These are phyloP conservation scores for Tylopilus sp. DNA, from an alignment of 768 basidiomycete genomes.

Conservation along the genomic window DNA sequence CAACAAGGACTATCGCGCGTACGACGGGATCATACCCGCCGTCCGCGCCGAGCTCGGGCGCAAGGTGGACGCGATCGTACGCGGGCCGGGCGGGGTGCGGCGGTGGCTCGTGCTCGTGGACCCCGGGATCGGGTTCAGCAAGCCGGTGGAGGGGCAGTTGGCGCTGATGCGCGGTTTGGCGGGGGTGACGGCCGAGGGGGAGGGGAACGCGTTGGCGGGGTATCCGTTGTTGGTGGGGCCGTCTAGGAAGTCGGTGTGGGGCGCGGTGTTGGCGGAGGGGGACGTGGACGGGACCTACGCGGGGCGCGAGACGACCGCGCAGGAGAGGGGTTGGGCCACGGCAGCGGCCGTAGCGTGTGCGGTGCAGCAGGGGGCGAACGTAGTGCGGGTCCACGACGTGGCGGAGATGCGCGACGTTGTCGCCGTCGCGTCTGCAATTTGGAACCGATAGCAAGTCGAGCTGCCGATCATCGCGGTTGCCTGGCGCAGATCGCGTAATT, in stretches of 20 bases:
- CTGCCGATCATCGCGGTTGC: neutral
- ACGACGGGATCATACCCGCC: slow-evolving; percentile 57
- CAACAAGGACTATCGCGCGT: slow-evolving; percentile 61
- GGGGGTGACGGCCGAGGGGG: slow-evolving; percentile 41
- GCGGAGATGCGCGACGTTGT: slow-evolving; percentile 72
- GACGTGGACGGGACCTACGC: slow-evolving; percentile 36
- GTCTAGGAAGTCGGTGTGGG: slow-evolving; percentile 85
- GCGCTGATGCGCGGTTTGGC: slow-evolving; percentile 55
- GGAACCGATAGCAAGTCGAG: slow-evolving; percentile 28
- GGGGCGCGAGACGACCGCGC: slow-evolving; percentile 56
- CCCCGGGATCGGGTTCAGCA: slow-evolving; percentile 95
- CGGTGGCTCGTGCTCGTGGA: slow-evolving; percentile 89
- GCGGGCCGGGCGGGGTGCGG: slow-evolving; percentile 66
- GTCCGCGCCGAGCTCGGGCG: slow-evolving; percentile 69
- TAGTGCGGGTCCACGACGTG: slow-evolving; percentile 84
- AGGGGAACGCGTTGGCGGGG: slow-evolving; percentile 51
- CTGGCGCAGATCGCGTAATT: too few species aligned
- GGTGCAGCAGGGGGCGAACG: slow-evolving; percentile 65
- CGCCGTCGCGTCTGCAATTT: slow-evolving; percentile 59
- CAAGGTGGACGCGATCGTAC: slow-evolving; percentile 62
- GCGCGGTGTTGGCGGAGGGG: slow-evolving; percentile 51
- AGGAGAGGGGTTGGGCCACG: slow-evolving; percentile 75
- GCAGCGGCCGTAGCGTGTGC: slow-evolving; percentile 72
- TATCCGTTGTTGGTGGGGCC: slow-evolving; percentile 72
- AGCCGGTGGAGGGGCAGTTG: slow-evolving; percentile 72